A percentile compares a stretch with the other conserved stretches of the same genome.
Conservation (phyloP, 2,329 filamentous ascomycete species). For the Penicillium thymicola region DNA sequence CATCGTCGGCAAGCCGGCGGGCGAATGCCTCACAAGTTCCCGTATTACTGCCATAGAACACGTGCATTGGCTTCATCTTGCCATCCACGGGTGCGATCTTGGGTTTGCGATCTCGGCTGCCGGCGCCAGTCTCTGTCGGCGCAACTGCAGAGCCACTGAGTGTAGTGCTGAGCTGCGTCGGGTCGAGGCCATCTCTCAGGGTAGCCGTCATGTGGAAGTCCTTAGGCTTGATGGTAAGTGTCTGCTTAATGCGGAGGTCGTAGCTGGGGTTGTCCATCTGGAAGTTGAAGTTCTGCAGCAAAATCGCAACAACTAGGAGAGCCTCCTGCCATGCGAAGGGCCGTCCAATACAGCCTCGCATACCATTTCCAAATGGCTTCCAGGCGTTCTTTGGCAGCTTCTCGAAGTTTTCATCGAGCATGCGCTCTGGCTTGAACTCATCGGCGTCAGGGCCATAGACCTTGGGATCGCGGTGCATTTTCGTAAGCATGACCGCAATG, state of each 20-base stretch:
- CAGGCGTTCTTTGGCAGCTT: conserved; percentile 61
- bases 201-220: conserved; percentile 61
- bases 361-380: conserved; percentile 74
- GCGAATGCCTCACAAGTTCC: conserved; percentile 72
- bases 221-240: conserved; percentile 46
- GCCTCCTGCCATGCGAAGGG: conserved; percentile 74
- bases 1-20: conserved; percentile 59
- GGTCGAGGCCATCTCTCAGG: conserved; percentile 51
- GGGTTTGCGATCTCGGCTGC: conserved; percentile 22
- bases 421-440: conserved; percentile 67
- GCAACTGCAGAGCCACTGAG: conserved; percentile 25
- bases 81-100: conserved; percentile 12
- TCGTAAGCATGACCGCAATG: conserved; percentile 50
- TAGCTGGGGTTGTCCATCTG: conserved; percentile 56
- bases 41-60: conserved; percentile 71
- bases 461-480: conserved; percentile 59
- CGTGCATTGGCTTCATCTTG: conserved; percentile 52
- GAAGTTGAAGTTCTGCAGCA: conserved; percentile 71
- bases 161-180: conserved; percentile 41
- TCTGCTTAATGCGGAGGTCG: conserved; percentile 38
- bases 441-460: conserved; percentile 65
- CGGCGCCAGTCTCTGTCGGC: conserved; percentile 8
- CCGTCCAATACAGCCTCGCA: conserved; percentile 67
- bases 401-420: conserved; percentile 67
- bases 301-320: conserved; percentile 57